A percentile compares a stretch with the other conserved stretches of the same genome.
These are phyloP conservation scores for Yarrowia deformans DNA, from an alignment of 805 yeast species.

Conservation along the genomic window DNA sequence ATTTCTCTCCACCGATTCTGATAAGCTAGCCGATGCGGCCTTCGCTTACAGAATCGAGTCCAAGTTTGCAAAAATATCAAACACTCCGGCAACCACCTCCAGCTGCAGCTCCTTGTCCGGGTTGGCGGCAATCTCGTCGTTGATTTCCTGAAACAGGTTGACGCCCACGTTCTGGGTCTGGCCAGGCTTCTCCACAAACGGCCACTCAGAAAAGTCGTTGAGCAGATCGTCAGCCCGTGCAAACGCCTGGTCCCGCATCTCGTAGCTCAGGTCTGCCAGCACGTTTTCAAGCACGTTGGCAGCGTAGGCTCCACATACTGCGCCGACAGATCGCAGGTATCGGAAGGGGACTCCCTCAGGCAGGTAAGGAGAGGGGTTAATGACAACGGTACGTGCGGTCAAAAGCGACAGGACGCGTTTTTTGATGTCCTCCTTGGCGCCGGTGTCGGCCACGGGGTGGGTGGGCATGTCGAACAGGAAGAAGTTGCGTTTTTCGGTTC, in stretches of 20 bases:
- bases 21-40: too few species aligned
- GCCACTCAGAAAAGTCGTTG: conserved; percentile 81
- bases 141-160: conserved; percentile 63
- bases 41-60: conserved; percentile 74
- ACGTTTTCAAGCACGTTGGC: conserved; percentile 96
- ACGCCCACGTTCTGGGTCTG: conserved; percentile 65
- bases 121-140: conserved; percentile 60
- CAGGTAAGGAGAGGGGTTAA: conserved; percentile 66
- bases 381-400: conserved; percentile 71
- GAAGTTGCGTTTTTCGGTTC: conserved; percentile 95
- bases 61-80: conserved; percentile 76
- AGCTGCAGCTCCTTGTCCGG: conserved; percentile 67
- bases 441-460: conserved; percentile 89
- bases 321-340: conserved; percentile 76
- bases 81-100: conserved; percentile 91
- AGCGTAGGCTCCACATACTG: conserved; percentile 90
- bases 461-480: conserved; percentile 98
- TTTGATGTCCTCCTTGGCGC: conserved; percentile 81
- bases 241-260: conserved; percentile 89
- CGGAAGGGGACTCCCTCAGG: conserved; percentile 72
- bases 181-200: conserved; percentile 67
- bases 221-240: conserved; percentile 92
- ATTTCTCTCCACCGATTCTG: too few species aligned
- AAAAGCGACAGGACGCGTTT: conserved; percentile 73
- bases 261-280: conserved; percentile 72